Evolutionary conservation across 805 yeast species (phyloP).

Genomic region (Metschnikowia lochheadii): DNA sequence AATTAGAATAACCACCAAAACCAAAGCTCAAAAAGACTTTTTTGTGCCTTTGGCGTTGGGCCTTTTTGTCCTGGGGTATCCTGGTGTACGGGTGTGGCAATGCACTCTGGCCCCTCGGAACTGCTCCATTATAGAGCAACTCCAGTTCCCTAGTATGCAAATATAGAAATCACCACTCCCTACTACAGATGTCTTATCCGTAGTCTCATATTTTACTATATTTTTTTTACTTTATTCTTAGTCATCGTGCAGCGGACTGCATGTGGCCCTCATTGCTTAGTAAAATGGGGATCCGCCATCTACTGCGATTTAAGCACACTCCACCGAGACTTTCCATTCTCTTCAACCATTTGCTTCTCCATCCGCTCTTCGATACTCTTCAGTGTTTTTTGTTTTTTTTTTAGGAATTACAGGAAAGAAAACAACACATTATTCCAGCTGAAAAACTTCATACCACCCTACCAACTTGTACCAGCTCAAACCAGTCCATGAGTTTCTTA

Average conservation of each 20-base stretch:
- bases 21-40: too few relatives aligned
- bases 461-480: neutral
- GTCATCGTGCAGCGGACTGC: neutral
- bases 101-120: neutral
- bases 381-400: too few relatives aligned
- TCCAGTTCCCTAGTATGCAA: too few relatives aligned
- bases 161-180: too few relatives aligned
- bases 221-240: neutral
- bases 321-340: neutral
- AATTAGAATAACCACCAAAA: too few relatives aligned
- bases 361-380: too few relatives aligned
- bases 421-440: too few relatives aligned
- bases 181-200: too few relatives aligned
- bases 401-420: too few relatives aligned
- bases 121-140: too few relatives aligned
- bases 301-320: neutral
- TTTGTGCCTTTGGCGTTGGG: neutral
- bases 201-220: neutral
- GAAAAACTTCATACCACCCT: too few relatives aligned
- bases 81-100: neutral
- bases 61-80: neutral
- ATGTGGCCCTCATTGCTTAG: neutral
- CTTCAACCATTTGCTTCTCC: too few relatives aligned
- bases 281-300: neutral
- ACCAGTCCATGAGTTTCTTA: conserved; percentile 12